These are phyloP conservation scores for Aspergillus homomorphus DNA, from an alignment of 495 filamentous ascomycete genomes.

Conservation along the genomic window DNA sequence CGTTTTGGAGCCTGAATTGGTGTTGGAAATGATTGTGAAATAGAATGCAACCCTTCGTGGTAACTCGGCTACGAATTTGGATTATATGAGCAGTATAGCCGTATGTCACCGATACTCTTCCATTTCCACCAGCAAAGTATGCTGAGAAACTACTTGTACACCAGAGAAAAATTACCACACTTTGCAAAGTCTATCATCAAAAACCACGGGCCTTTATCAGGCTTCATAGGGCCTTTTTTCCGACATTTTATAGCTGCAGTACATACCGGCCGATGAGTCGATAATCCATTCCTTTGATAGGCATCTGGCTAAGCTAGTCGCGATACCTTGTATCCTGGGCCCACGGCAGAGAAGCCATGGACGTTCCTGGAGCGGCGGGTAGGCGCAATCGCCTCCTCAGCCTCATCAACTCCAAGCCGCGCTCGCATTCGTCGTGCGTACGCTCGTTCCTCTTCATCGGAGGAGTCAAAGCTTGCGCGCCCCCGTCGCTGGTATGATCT, in stretches of 20 bases:
- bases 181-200: no score
- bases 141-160: no score
- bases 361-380: not conserved
- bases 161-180: no score
- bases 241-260: not conserved
- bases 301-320: not conserved
- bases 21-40: no score
- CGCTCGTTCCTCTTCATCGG: not conserved
- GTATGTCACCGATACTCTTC: no score
- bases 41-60: no score
- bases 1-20: no score
- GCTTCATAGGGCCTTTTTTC: not conserved
- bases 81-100: no score
- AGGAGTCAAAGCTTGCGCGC: not conserved
- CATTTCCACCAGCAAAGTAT: no score
- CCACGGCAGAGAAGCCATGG: conserved; percentile 3
- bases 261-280: not conserved
- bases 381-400: not conserved
- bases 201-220: no score
- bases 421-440: not conserved
- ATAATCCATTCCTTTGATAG: not conserved
- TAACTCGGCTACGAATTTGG: no score
- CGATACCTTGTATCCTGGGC: conserved; percentile 7
- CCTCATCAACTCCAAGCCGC: not conserved
- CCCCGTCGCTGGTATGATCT: not conserved